These are phyloP conservation scores for Schizothecium vesticola DNA, from an alignment of 495 filamentous ascomycete species.

Conservation along the genomic window DNA sequence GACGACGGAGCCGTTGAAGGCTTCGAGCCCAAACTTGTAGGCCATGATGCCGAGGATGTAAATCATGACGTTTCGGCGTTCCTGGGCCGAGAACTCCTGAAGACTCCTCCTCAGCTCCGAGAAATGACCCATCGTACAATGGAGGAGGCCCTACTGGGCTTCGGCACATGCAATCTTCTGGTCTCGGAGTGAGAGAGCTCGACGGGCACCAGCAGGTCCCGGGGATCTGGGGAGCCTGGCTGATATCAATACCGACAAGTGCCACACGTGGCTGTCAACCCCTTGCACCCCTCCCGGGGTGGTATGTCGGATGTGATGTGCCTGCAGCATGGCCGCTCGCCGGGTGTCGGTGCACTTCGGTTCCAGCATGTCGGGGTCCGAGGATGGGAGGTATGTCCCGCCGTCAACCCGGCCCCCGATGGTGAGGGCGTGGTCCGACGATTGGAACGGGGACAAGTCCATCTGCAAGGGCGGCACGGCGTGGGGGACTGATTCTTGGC, in stretches of 20 bases:
- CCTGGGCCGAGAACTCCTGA: slow-evolving; percentile 25
- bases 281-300: neutral
- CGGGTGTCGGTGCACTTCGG: neutral
- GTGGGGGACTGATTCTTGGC: neutral
- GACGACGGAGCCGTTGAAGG: slow-evolving; percentile 42
- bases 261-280: neutral
- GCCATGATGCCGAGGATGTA: slow-evolving; percentile 40
- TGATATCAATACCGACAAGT: neutral
- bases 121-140: slow-evolving; percentile 14
- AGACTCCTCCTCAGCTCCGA: slow-evolving; percentile 11
- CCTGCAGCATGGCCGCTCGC: neutral
- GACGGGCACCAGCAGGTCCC: neutral
- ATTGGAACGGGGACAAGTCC: neutral
- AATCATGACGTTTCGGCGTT: slow-evolving; percentile 36
- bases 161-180: neutral
- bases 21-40: slow-evolving; percentile 45
- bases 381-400: neutral
- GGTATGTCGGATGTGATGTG: neutral
- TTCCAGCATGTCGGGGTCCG: neutral
- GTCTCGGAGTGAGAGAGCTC: neutral
- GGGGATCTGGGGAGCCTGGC: neutral
- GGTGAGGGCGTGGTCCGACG: neutral
- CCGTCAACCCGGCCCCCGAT: neutral
- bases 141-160: neutral
- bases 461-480: too few species aligned